Evolutionary conservation across 2,329 filamentous ascomycete genomes (phyloP).

Genomic region (Diplodia sapinea): DNA sequence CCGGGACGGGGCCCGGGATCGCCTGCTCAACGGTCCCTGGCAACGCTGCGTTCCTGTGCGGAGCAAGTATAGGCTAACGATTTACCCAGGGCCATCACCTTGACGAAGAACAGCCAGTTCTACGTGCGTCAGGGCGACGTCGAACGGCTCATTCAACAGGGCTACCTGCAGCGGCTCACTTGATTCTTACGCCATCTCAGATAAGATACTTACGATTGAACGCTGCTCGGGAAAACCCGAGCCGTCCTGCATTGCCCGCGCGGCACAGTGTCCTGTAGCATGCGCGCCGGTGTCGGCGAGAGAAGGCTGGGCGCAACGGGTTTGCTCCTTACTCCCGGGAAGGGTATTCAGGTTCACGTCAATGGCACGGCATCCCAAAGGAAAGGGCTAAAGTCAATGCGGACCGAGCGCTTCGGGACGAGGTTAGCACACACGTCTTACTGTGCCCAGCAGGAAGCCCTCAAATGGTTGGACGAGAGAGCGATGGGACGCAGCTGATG

Average conservation of each 20-base stretch:
- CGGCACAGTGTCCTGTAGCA: neutral
- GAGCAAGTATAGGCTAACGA: constrained; percentile 4
- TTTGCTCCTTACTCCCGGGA: neutral
- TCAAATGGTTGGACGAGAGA: neutral
- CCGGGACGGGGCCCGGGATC: neutral
- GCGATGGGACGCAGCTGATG: constrained; percentile 8
- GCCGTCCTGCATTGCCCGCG: neutral
- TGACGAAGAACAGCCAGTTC: constrained; percentile 98
- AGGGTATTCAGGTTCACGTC: constrained; percentile 11
- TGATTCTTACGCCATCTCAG: constrained; percentile 6
- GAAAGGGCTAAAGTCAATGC: neutral
- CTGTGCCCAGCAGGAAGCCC: no score
- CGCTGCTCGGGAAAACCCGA: neutral
- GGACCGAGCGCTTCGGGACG: constrained; percentile 2
- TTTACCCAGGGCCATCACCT: constrained; percentile 76
- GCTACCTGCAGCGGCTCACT: constrained; percentile 84
- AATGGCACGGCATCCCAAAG: neutral
- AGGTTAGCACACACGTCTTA: neutral
- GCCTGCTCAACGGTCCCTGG: neutral
- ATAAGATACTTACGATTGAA: neutral
- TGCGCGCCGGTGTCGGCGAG: constrained; percentile 6
- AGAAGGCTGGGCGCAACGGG: no score
- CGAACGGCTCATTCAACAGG: constrained; percentile 89
- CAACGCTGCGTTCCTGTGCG: neutral
- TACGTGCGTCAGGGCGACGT: constrained; percentile 96